Conservation (phyloP, 1,284 basidiomycete species). For the Cutaneotrichosporon daszewskae region DNA sequence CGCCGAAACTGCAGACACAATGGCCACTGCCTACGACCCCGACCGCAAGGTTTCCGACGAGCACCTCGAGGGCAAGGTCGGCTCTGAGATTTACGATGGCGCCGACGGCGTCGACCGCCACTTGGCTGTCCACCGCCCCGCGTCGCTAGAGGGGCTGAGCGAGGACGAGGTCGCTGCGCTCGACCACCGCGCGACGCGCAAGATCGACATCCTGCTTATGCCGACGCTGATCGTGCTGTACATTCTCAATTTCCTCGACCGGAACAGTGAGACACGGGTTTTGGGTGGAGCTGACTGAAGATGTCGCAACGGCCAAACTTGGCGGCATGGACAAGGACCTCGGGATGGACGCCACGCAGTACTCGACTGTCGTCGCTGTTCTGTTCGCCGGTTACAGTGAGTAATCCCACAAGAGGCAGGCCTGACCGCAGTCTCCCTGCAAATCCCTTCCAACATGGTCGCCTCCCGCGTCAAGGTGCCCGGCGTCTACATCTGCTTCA, state of each 20-base stretch:
- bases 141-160: constrained; percentile 20
- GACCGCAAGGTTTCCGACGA: neutral
- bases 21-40: too few species aligned
- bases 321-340: constrained; percentile 32
- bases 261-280: constrained; percentile 2
- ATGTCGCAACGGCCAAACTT: constrained; percentile 34
- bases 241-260: constrained; percentile 11
- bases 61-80: neutral
- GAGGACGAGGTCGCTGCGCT: constrained; percentile 26
- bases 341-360: constrained; percentile 27
- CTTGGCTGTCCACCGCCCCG: constrained; percentile 23
- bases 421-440: constrained; percentile 17
- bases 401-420: too few species aligned
- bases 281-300: too few species aligned
- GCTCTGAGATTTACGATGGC: too few species aligned
- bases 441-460: constrained; percentile 13
- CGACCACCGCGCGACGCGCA: constrained; percentile 27
- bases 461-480: constrained; percentile 27
- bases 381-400: constrained; percentile 38
- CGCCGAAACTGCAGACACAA: too few species aligned
- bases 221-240: constrained; percentile 5
- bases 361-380: constrained; percentile 42
- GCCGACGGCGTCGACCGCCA: constrained; percentile 1
- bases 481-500: constrained; percentile 26
- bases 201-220: constrained; percentile 34